These are phyloP conservation scores for Chromera velia DNA, from an alignment of 73 alveolate genomes.

Conservation along the genomic window DNA sequence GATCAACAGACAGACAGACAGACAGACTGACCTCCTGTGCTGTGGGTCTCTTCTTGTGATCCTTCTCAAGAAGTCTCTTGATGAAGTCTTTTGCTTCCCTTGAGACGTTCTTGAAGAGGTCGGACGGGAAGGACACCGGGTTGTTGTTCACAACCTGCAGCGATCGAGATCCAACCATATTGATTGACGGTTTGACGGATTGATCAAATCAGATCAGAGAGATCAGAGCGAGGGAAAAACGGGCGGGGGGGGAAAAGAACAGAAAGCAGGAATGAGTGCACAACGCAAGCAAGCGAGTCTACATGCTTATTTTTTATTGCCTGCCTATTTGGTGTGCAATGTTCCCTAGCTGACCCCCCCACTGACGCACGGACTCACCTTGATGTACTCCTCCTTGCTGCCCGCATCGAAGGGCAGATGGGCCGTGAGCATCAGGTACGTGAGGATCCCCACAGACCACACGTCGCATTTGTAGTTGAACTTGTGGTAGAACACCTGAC, in stretches of 20 bases:
- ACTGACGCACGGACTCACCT: constrained; percentile 30
- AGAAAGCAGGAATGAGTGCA: too few species aligned
- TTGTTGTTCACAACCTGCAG: not conserved
- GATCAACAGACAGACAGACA: too few species aligned
- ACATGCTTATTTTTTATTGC: too few species aligned
- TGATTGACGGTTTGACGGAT: too few species aligned
- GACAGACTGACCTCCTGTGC: too few species aligned
- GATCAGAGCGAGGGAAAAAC: not conserved
- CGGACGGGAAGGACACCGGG: not conserved
- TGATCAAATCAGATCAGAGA: too few species aligned
- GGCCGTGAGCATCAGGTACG: constrained; percentile 56
- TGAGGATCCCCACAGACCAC: constrained; percentile 56
- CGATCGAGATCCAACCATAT: too few species aligned
- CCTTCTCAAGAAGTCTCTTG: constrained; percentile 38
- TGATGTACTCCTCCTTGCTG: constrained; percentile 33
- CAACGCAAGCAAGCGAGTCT: too few species aligned
- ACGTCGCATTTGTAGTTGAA: constrained; percentile 57
- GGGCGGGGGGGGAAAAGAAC: too few species aligned
- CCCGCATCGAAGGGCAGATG: constrained; percentile 60
- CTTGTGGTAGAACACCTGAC: constrained; percentile 48
- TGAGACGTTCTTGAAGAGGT: constrained; percentile 50
- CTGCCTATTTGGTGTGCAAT: constrained; percentile 27
- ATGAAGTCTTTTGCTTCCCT: constrained; percentile 53
- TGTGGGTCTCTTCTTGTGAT: constrained; percentile 37
- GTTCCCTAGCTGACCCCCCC: constrained; percentile 37